Evolutionary conservation across 2,329 filamentous ascomycete genomes (phyloP), one percentile per base, ranked within the genome.

Genomic region (Arthrinium phaeospermum): DNA sequence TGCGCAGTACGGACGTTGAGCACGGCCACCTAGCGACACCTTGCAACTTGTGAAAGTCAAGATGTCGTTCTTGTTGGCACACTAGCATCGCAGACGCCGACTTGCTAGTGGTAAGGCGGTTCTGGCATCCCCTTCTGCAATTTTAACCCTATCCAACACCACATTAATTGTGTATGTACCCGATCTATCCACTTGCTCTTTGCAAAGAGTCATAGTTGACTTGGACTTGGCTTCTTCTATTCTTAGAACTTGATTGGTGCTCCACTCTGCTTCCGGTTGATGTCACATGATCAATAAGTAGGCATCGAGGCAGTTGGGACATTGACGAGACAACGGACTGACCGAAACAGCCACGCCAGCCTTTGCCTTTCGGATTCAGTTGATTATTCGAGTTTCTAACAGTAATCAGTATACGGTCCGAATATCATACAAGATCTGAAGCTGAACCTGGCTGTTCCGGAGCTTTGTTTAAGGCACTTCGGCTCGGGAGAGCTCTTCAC

Each of bases 161-260:
- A n/a, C 37, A 41, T 41, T 1, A 41, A 41, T 2, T 41, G 10
- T 41, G 37, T 41, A 47, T 47, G 46, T 27, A 53, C 30, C 53
- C 53, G 34, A 61, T 27, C 30, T 61, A 61, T 61, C 53, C 53
- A 37, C 30, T 61, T 27, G 16, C 53, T 30, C 53, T n/a, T 37
- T 57, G 22, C 3, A 22, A 19, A 37, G 53, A 61, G 53, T 61
- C 53, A 61, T 61, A 61, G 30, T 57, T 57, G 6, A 16, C 19
- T 41, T n/a, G 53, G n/a, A 61, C 30, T 37, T 34, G 53, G 19
- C 12, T 22, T 64, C 57, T 41, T 64, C 57, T 64, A 64, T 64
- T 64, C 57, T 41, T 64, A 64, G 57, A 64, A n/a, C 57, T 13
- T 64, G 19, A 24, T 64, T 41, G 34, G 57, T 57, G 41, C 19